Evolutionary conservation across 371 early-diverging fungal species (phyloP).

Genomic region (Gilbertella persicaria): DNA sequence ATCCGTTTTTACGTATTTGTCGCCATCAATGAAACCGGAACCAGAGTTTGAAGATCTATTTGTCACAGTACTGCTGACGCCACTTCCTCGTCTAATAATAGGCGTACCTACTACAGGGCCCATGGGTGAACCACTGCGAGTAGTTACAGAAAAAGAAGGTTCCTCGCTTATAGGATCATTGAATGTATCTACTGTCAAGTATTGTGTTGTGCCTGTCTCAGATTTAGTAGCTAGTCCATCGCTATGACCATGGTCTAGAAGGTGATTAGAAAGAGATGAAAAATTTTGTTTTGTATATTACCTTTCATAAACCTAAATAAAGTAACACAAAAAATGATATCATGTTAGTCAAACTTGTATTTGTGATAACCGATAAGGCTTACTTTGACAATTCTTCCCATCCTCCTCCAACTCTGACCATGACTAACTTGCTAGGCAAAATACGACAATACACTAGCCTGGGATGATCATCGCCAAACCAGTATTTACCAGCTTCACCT

Average conservation of each 20-base stretch:
- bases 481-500: conserved; percentile 67
- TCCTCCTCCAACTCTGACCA: conserved; percentile 84
- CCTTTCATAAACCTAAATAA: conserved; percentile 26
- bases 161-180: conserved; percentile 9
- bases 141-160: conserved; percentile 19
- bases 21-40: conserved; percentile 34
- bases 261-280: not conserved
- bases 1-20: conserved; percentile 36
- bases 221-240: conserved; percentile 23
- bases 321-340: not conserved
- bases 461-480: conserved; percentile 76
- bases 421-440: conserved; percentile 68
- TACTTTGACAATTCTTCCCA: conserved; percentile 69
- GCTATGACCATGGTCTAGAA: conserved; percentile 27
- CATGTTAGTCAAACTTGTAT: not conserved
- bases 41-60: conserved; percentile 17
- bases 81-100: conserved; percentile 22
- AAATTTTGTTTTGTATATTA: not conserved
- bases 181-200: conserved; percentile 18
- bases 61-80: conserved; percentile 21
- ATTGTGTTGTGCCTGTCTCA: conserved; percentile 17
- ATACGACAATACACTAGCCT: conserved; percentile 59
- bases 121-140: conserved; percentile 21
- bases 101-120: conserved; percentile 22
- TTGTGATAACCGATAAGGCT: not conserved